Percentiles rank a stretch among this genome's conserved stretches.
Evolutionary conservation across 805 yeast genomes (phyloP).

Genomic region (Lipomyces sp.): DNA sequence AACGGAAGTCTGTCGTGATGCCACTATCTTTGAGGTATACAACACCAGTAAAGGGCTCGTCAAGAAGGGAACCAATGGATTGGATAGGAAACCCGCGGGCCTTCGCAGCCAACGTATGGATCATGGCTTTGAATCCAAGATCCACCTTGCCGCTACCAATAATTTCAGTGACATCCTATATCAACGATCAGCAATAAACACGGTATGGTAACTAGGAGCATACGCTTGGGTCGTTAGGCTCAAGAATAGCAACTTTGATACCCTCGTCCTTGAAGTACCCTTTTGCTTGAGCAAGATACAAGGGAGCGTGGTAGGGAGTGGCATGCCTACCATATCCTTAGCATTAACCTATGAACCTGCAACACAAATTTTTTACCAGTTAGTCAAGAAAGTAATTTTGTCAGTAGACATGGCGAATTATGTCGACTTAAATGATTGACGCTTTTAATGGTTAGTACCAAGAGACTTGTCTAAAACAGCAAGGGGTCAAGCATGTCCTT

Average conservation of each 20-base stretch:
- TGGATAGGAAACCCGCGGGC: slow-evolving; percentile 64
- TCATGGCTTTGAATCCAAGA: slow-evolving; percentile 66
- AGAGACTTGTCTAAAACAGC: background rate
- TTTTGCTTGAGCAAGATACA: slow-evolving; percentile 55
- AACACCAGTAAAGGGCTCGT: slow-evolving; percentile 63
- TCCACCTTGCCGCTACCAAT: slow-evolving; percentile 62
- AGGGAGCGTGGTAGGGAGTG: slow-evolving; percentile 61
- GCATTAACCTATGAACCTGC: background rate
- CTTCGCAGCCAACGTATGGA: slow-evolving; percentile 63
- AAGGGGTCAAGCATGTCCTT: slow-evolving; percentile 19
- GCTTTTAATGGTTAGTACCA: background rate
- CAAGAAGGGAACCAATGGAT: slow-evolving; percentile 59
- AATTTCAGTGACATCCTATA: slow-evolving; percentile 57
- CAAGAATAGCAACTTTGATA: slow-evolving; percentile 57
- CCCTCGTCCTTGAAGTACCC: slow-evolving; percentile 59
- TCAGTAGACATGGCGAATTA: slow-evolving; percentile 49
- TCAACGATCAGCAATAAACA: background rate
- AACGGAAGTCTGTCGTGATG: slow-evolving; percentile 56
- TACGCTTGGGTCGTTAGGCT: slow-evolving; percentile 59
- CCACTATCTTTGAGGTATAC: slow-evolving; percentile 58
- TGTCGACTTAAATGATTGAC: background rate
- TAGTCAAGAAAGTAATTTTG: slow-evolving; percentile 57
- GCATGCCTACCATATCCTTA: slow-evolving; percentile 44
- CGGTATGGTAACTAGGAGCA: background rate
- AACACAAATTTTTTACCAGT: slow-evolving; percentile 47